phyloP scores from a whole-genome alignment of 805 yeast genomes.

The Ogataea haglerorum region DNA sequence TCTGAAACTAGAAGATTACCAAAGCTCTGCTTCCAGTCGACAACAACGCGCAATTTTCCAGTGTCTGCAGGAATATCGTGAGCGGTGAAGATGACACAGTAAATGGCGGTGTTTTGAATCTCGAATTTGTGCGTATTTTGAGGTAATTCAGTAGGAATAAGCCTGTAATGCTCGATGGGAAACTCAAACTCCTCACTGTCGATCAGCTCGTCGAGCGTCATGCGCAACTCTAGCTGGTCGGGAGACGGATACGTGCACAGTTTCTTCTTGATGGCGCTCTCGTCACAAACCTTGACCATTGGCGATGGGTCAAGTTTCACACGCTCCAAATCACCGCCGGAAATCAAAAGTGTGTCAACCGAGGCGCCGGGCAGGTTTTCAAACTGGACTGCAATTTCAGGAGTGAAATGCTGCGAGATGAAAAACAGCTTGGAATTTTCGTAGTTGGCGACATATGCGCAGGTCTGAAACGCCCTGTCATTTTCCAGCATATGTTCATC shows the following conservation, averaged over 20 bases:
- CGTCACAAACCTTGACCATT: slow-evolving; percentile 32
- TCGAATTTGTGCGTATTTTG: slow-evolving; percentile 13
- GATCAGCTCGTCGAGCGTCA: slow-evolving; percentile 20
- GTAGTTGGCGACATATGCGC: slow-evolving; percentile 31
- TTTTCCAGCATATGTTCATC: slow-evolving; percentile 23
- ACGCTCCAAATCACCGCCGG: slow-evolving; percentile 25
- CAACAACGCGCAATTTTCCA: slow-evolving; percentile 13
- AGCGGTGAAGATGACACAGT: slow-evolving; percentile 27
- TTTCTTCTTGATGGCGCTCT: slow-evolving; percentile 20
- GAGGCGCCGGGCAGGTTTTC: slow-evolving; percentile 7
- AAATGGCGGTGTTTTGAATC: slow-evolving; percentile 22
- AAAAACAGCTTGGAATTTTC: slow-evolving; percentile 17
- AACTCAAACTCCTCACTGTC: slow-evolving; percentile 11
- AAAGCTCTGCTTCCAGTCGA: slow-evolving; percentile 34
- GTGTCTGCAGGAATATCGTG: slow-evolving; percentile 12
- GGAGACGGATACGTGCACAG: slow-evolving; percentile 22
- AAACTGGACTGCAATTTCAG: slow-evolving; percentile 23
- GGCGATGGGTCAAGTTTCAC: slow-evolving; percentile 25
- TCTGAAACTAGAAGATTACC: slow-evolving; percentile 31
- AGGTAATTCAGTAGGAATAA: slow-evolving; percentile 6
- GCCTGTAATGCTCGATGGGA: slow-evolving; percentile 19
- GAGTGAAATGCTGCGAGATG: slow-evolving; percentile 17
- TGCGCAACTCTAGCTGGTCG: slow-evolving; percentile 10
- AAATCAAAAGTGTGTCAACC: slow-evolving; percentile 23
- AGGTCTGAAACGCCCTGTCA: slow-evolving; percentile 27